Percentiles rank a stretch among this genome's conserved stretches.
Conservation (phyloP, 2,329 filamentous ascomycete species). For the Neopestalotiopsis sp. region DNA sequence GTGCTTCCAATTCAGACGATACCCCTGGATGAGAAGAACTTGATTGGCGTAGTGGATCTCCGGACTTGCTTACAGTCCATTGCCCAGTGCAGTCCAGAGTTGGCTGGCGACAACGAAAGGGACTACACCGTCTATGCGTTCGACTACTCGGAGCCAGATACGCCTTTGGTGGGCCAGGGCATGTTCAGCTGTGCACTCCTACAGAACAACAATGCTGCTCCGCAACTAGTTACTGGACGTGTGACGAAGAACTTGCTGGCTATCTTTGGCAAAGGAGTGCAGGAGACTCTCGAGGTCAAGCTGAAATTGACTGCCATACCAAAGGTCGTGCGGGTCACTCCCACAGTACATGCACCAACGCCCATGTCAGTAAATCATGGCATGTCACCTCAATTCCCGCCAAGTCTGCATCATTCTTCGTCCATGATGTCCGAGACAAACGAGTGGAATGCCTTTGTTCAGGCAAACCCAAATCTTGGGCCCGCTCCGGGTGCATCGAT, state of each 20-base stretch:
- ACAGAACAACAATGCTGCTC: conserved; percentile 48
- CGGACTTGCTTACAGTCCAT: conserved; percentile 87
- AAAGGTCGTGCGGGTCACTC: conserved; percentile 46
- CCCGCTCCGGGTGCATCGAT: conserved; percentile 42
- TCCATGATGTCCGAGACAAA: conserved; percentile 65
- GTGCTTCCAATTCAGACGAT: conserved; percentile 81
- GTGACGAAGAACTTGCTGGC: conserved; percentile 86
- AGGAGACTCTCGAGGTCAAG: conserved; percentile 92
- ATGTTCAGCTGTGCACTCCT: conserved; percentile 86
- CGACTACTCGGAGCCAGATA: conserved; percentile 95
- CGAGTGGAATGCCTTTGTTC: conserved; percentile 80
- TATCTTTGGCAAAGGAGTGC: conserved; percentile 80
- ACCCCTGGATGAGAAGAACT: conserved; percentile 76
- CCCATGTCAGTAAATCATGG: conserved; percentile 25
- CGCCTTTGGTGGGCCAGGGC: conserved; percentile 91
- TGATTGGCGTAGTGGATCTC: conserved; percentile 88
- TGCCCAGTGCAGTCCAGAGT: conserved; percentile 78
- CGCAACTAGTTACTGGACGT: conserved; percentile 83
- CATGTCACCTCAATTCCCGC: conserved; percentile 21
- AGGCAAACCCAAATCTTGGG: conserved; percentile 65
- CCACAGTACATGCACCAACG: conserved; percentile 23
- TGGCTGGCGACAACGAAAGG: conserved; percentile 71
- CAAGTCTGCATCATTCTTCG: conserved; percentile 29
- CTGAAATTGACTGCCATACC: conserved; percentile 82
- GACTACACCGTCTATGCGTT: conserved; percentile 98